phyloP scores from a whole-genome alignment of 495 filamentous ascomycete genomes.

The Staphylotrichum tortipilum region DNA sequence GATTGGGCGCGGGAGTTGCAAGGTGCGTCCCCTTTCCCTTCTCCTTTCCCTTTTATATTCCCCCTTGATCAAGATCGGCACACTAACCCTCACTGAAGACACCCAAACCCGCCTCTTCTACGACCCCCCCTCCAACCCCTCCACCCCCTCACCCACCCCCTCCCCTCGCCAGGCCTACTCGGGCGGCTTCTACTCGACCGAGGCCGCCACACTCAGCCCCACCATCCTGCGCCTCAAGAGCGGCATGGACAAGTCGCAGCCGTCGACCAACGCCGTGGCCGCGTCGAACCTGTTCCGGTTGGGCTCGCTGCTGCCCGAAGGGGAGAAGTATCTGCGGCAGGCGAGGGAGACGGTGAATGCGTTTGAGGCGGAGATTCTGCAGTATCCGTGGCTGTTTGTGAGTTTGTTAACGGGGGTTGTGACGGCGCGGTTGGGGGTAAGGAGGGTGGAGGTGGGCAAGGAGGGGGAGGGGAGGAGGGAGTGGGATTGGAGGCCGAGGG shows the following conservation, averaged over 20 bases:
- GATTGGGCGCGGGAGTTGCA: constrained; percentile 79
- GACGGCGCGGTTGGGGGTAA: constrained; percentile 48
- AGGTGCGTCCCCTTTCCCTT: constrained; percentile 35
- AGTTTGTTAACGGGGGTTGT: constrained; percentile 71
- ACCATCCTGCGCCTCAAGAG: constrained; percentile 84
- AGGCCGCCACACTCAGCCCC: constrained; percentile 51
- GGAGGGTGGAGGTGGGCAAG: constrained; percentile 5
- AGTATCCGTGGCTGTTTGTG: constrained; percentile 84
- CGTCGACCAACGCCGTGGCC: constrained; percentile 77
- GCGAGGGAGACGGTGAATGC: constrained; percentile 69
- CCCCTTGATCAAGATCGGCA: no score
- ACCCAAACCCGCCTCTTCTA: constrained; percentile 63
- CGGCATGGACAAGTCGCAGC: constrained; percentile 84
- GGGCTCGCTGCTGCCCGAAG: constrained; percentile 50
- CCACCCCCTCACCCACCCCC: constrained; percentile 7
- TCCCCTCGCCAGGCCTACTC: constrained; percentile 36
- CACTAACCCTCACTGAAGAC: constrained; percentile 31
- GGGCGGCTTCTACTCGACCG: constrained; percentile 85
- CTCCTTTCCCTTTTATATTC: constrained; percentile 38
- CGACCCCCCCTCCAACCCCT: constrained; percentile 31
- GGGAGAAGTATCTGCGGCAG: constrained; percentile 42
- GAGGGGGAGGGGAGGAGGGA: background rate
- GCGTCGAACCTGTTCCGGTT: constrained; percentile 79
- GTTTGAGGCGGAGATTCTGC: constrained; percentile 82
- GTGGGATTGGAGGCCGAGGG: constrained; percentile 12